A percentile compares a stretch with the other conserved stretches of the same genome.
Conservation (phyloP, 1,284 basidiomycete genomes). For the Ganoderma resinaceum region DNA sequence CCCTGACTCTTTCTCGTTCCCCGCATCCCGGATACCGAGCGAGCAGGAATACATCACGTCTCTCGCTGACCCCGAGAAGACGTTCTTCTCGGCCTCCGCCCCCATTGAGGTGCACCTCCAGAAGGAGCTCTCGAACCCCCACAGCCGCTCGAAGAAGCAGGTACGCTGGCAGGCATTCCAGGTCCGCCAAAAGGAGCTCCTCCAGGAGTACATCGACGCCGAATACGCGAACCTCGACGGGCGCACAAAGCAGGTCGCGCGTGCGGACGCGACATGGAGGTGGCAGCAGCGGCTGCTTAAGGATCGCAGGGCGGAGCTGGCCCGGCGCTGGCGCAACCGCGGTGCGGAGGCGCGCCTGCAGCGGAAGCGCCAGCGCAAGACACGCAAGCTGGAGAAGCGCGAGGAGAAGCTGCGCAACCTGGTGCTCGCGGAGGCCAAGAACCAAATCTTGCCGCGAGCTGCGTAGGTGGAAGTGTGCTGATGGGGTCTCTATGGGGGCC, state of each 20-base stretch:
- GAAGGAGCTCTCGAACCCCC: constrained; percentile 79
- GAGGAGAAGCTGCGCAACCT: constrained; percentile 67
- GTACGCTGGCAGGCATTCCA: constrained; percentile 70
- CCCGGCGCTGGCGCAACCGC: constrained; percentile 49
- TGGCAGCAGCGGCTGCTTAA: constrained; percentile 67
- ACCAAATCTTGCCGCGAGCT: constrained; percentile 68
- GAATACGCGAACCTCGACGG: constrained; percentile 65
- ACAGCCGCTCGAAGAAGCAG: constrained; percentile 81
- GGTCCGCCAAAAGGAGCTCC: constrained; percentile 52
- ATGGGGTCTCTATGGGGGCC: neutral
- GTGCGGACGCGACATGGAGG: constrained; percentile 75
- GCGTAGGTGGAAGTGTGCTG: constrained; percentile 2
- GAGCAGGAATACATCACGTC: constrained; percentile 67
- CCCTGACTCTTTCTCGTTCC: constrained; percentile 42
- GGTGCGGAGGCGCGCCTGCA: constrained; percentile 43
- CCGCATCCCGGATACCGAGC: constrained; percentile 50
- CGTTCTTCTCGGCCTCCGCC: constrained; percentile 53
- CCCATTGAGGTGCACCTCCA: constrained; percentile 71
- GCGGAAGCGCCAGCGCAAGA: constrained; percentile 56
- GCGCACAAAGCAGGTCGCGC: constrained; percentile 63
- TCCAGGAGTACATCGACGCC: constrained; percentile 58
- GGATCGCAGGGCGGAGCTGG: constrained; percentile 64
- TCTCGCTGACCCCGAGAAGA: constrained; percentile 55
- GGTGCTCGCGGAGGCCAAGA: constrained; percentile 63
- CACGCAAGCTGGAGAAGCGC: constrained; percentile 65